Evolutionary conservation across 352 stramenopile genomes (phyloP).

Genomic region (Phytophthora capsici): DNA sequence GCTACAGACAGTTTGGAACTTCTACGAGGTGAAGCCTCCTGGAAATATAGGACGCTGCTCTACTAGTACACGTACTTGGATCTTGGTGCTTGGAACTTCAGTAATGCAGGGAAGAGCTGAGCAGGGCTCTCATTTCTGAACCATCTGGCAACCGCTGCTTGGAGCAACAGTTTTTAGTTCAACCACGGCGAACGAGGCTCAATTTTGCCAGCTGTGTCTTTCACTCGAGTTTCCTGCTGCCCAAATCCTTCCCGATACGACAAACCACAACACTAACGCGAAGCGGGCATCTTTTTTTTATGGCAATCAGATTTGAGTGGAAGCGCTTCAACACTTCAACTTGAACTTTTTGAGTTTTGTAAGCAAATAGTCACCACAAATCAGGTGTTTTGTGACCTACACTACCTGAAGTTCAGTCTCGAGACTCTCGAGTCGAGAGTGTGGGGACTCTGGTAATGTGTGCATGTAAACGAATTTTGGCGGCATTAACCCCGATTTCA

Average conservation of each 20-base stretch:
- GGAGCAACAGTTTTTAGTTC: constrained; percentile 22
- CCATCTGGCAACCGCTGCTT: constrained; percentile 23
- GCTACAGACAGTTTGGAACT: background rate
- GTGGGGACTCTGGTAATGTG: too few relatives aligned
- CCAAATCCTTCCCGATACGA: constrained; percentile 11
- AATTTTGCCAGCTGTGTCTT: constrained; percentile 15
- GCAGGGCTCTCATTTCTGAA: constrained; percentile 25
- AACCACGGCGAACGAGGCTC: constrained; percentile 17
- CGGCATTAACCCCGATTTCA: too few relatives aligned
- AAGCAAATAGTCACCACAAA: constrained; percentile 20
- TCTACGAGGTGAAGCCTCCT: too few relatives aligned
- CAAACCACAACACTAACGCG: constrained; percentile 7
- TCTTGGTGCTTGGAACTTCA: constrained; percentile 15
- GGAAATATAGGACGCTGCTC: too few relatives aligned
- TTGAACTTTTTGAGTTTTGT: constrained; percentile 21
- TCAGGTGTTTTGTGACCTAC: background rate
- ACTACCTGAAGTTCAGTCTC: too few relatives aligned
- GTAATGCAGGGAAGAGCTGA: constrained; percentile 20
- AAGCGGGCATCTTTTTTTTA: constrained; percentile 10
- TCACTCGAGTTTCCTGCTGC: background rate
- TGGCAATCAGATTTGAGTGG: constrained; percentile 35
- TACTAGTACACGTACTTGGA: background rate
- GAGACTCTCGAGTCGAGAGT: background rate
- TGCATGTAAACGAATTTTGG: too few relatives aligned
- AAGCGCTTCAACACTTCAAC: constrained; percentile 32